Evolutionary conservation across 768 basidiomycete genomes (phyloP), one percentile per base, ranked within the genome.

Genomic region (Lyophyllum shimeji): DNA sequence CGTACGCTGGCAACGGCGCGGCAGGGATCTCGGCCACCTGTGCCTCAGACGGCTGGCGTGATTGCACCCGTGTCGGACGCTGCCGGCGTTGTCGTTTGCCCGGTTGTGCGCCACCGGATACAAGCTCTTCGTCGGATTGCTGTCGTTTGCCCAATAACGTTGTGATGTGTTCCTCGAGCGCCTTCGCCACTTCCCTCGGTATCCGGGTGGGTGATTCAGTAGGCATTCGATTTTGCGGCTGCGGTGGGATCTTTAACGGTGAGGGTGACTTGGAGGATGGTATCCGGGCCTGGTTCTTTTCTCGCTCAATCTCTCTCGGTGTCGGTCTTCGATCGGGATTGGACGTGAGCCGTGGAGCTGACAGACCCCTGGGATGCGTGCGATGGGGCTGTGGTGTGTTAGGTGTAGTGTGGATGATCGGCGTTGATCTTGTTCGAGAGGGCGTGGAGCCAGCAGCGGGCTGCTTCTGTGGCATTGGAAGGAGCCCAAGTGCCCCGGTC

Each of bases 131-230:
- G 2, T 76, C 75, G 11, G 73, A 71, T 0, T 77, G 70, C 9
- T 76, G 75, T 8, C 89, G 78, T 67, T 93, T 92, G 8, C 89
- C 89, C 15, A 92, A 72, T 53, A 90, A 68, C 20, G 82, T 80
- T 5, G 83, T 82, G 47, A 91, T 82, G 57, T 82, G 87, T 60
- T 89, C 85, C 58, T 88, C 82, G 20, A 90, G 71, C 17, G 81
- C 86, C 61, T 75, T 80, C n/a, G 84, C 74, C 23, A 76, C 76
- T 47, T 79, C 75, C 46, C 74, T 71, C 46, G 77, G 74, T 27
- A 82, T 74, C 50, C 77, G 77, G 23, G 76, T 69, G 40, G 74
- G 79, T 0, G 79, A 78, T 12, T 69, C 56, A 12, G 72, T 74
- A 24, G 62, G 55, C 42, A 65, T 53, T 2, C 60, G 51, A 7